Base-by-base conservation (phyloP, 768 basidiomycete species). In the Amanita fuliginea region DNA sequence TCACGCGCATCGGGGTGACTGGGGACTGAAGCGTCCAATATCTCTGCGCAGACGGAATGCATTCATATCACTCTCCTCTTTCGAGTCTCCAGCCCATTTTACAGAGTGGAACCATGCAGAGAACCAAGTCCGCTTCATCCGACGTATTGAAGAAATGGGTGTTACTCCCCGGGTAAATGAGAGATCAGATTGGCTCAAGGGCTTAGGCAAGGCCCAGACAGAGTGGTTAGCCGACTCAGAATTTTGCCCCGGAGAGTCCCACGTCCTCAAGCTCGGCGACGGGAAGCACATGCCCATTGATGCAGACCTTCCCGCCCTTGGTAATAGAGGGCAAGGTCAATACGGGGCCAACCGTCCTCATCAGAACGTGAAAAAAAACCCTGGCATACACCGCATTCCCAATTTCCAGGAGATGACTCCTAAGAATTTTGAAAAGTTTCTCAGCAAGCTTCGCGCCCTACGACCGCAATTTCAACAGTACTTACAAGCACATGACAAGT, bases 1-100 rank as follows among this genome's bases (percentile, higher is more conserved):
- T 37, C 74, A 86, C 60, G 78, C 81, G 10, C 72, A 82, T 56
- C 78, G 88, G 22, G 86, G 87, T 47, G 76, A 90, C 67, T 94
- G 80, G 77, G 90, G 90, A 19, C 69, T 93, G 53, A 94, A 94
- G 64, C 82, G 89, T 0, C 83, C 87, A 19, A 76, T 92, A 19
- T 70, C 85, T 2, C 67, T 83, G 41, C 77, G 82, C 47, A 75
- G 78, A 28, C 75, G 75, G 41, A 72, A 78, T 53, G 76, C 79
- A 9, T 78, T 73, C 57, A 78, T 92, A 51, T 77, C 81, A 16
- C 72, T 91, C 22, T 69, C 72, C 44, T 68, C 77, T 1, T 77
- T 85, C 61, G 89, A 92, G 59, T 77, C 83, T 26, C 77, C 69
- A 47, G 78, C 85, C 50, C 73, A 86, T 55, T 88, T 83, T 62